Evolutionary conservation across 345 rosid species (phyloP), one percentile per base, ranked within the genome.

Genomic region (Syzygium aqueum): DNA sequence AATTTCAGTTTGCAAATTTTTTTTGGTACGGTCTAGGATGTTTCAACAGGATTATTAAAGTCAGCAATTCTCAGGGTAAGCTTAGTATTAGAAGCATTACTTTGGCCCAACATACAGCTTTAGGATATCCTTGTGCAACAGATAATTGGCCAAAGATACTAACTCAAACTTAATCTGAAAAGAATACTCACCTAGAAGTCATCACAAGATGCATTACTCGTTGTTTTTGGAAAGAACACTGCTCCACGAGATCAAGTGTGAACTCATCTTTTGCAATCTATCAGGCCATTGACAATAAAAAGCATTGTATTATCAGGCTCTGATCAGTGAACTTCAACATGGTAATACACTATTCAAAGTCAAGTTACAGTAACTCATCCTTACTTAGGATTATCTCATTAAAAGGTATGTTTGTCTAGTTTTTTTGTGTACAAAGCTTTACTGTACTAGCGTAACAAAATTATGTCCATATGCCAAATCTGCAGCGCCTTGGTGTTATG

Each of bases 171-270:
- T 73, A 37, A 37, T 37, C 49, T 19, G 19, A 33, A 84, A 84
- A 54, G 23, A 52, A 50, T 52, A 85, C 93, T 92, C 92, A 94
- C 99, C 93, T 92, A 57, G 98, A 97, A 92, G 96, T 94, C 95
- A 96, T 94, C 89, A 94, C 96, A 53, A 97, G 97, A 92, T 96
- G 99, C 99, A 97, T 95, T 73, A 97, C 93, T 8, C 93, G 94
- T 89, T 97, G 97, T 94, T 97, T 97, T 92, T 95, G 99, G 94
- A 96, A 97, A 22, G 99, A 94, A 92, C 99, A 97, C 85, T 97
- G 99, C 91, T 97, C 99, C 80, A 97, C 99, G 59, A 97, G 99
- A 93, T 97, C 99, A 89, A 97, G 98, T 67, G 99, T 95, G 90
- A 97, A 97, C 92, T 97, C 99, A 88, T 95, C 97, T 90, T 90